Percentiles rank a stretch among this genome's conserved stretches.
phyloP scores from a whole-genome alignment of 768 basidiomycete genomes.

The Krasilnikovozyma curviuscula region DNA sequence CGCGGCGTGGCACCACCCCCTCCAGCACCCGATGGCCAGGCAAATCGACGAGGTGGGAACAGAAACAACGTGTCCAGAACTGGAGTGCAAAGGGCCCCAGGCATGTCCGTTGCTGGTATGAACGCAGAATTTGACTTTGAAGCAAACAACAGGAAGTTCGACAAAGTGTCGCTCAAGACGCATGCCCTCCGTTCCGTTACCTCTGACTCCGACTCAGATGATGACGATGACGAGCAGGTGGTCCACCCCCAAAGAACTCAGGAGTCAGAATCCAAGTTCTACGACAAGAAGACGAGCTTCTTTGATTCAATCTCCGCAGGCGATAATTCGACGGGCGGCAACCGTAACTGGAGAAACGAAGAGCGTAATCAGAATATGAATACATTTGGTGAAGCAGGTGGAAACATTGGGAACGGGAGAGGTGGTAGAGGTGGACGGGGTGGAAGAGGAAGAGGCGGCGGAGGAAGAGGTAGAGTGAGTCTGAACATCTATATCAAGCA shows the following conservation, averaged over 20 bases:
- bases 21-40: too few species aligned
- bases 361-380: constrained; percentile 19
- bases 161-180: constrained; percentile 34
- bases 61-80: too few species aligned
- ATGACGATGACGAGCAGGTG: constrained; percentile 3
- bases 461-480: constrained; percentile 23
- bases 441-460: constrained; percentile 7
- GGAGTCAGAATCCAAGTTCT: too few species aligned
- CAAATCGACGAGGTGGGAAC: too few species aligned
- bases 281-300: constrained; percentile 20
- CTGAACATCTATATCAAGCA: too few species aligned
- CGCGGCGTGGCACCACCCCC: too few species aligned
- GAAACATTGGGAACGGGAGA: constrained; percentile 2
- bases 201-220: constrained; percentile 4
- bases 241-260: too few species aligned
- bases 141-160: constrained; percentile 57
- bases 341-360: constrained; percentile 8
- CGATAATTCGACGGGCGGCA: not conserved
- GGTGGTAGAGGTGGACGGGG: not conserved
- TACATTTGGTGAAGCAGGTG: constrained; percentile 20
- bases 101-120: constrained; percentile 39
- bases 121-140: constrained; percentile 65
- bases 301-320: constrained; percentile 20
- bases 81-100: too few species aligned
- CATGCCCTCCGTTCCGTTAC: not conserved